Evolutionary conservation across 805 yeast species (phyloP).

Genomic region (Wickerhamiella cacticola): DNA sequence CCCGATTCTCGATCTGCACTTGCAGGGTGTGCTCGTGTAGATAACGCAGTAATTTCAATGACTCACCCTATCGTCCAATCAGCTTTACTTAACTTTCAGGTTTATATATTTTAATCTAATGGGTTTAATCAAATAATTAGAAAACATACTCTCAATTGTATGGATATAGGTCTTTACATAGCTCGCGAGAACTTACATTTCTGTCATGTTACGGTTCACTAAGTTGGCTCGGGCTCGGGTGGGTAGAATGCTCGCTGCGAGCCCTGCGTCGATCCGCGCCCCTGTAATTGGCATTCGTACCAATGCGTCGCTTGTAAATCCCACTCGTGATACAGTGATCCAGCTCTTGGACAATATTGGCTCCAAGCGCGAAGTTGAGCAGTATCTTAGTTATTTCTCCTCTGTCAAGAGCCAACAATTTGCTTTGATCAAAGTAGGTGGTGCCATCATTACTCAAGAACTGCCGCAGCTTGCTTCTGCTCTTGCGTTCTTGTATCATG

Average conservation of each 20-base stretch:
- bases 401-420: conserved; percentile 85
- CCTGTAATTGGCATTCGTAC: neutral
- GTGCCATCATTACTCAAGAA: conserved; percentile 95
- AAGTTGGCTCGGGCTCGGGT: neutral
- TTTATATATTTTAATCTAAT: too few species aligned
- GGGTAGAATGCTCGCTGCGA: neutral
- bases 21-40: neutral
- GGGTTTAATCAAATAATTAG: too few species aligned
- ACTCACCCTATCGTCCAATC: conserved; percentile 4
- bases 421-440: conserved; percentile 98
- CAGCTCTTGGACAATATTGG: conserved; percentile 93
- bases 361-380: conserved; percentile 95
- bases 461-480: conserved; percentile 89
- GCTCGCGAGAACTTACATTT: neutral
- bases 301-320: conserved; percentile 5
- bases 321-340: conserved; percentile 86
- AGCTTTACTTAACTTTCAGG: too few species aligned
- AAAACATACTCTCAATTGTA: neutral
- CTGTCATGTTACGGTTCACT: conserved; percentile 5
- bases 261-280: neutral
- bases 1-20: neutral
- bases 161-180: neutral
- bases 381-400: conserved; percentile 89
- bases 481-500: conserved; percentile 90
- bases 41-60: neutral